A percentile compares a stretch with the other conserved stretches of the same genome.
Evolutionary conservation across 2,329 filamentous ascomycete genomes (phyloP).

Genomic region (Fusarium buharicum): DNA sequence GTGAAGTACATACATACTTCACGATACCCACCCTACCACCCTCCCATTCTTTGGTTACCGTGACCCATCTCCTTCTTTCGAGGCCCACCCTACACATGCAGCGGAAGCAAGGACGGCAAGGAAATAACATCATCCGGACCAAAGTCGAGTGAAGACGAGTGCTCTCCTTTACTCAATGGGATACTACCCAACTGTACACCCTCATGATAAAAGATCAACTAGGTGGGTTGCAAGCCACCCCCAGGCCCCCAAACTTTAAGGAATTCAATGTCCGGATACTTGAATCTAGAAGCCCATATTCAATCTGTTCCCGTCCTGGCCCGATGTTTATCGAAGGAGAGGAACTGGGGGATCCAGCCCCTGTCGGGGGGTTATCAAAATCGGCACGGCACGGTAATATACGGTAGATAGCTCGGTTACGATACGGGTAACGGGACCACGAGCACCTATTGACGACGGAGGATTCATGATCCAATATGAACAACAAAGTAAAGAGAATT

Average conservation of each 20-base stretch:
- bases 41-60: constrained; percentile 25
- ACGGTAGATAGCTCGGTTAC: constrained; percentile 22
- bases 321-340: constrained; percentile 28
- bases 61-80: too few relatives aligned
- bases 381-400: constrained; percentile 18
- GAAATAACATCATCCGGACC: constrained; percentile 10
- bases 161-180: not conserved
- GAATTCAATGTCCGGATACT: constrained; percentile 36
- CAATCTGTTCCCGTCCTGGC: constrained; percentile 30
- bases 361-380: constrained; percentile 1
- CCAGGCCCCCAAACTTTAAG: constrained; percentile 23
- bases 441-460: not conserved
- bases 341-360: constrained; percentile 9
- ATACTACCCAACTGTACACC: constrained; percentile 3
- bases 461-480: not conserved
- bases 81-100: constrained; percentile 3
- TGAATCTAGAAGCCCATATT: constrained; percentile 2
- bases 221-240: constrained; percentile 17
- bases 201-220: constrained; percentile 13
- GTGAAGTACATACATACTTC: constrained; percentile 13
- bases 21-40: constrained; percentile 15
- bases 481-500: constrained; percentile 3
- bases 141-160: not conserved
- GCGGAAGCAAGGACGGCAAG: not conserved
- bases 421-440: constrained; percentile 4